A percentile compares a stretch with the other conserved stretches of the same genome.
Conservation (phyloP, 441 rosid genomes). For the Pelargonium fulgidum region DNA sequence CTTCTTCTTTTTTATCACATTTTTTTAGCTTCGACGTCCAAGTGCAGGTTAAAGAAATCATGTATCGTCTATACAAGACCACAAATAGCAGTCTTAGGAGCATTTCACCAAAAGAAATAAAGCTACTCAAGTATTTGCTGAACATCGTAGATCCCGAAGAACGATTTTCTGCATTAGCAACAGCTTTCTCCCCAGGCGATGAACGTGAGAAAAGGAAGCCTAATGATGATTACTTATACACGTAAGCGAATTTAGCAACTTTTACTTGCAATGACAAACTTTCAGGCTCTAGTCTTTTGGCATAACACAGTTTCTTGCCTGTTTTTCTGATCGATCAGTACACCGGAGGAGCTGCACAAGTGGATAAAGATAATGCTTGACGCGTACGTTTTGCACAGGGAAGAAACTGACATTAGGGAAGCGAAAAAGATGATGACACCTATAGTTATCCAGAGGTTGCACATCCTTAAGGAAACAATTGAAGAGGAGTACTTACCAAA, state of each 20-base stretch:
- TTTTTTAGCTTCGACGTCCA: slow-evolving; percentile 11
- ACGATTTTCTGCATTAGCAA: slow-evolving; percentile 84
- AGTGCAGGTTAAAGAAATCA: slow-evolving; percentile 74
- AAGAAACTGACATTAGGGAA: slow-evolving; percentile 77
- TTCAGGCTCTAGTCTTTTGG: background rate
- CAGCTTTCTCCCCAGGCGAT: slow-evolving; percentile 69
- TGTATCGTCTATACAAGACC: slow-evolving; percentile 66
- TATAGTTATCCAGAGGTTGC: slow-evolving; percentile 69
- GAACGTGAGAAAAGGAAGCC: slow-evolving; percentile 68
- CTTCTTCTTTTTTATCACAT: background rate
- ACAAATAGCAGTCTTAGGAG: slow-evolving; percentile 77
- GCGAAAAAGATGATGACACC: slow-evolving; percentile 76
- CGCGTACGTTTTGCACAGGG: slow-evolving; percentile 67
- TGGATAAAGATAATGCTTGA: slow-evolving; percentile 89
- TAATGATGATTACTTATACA: slow-evolving; percentile 45
- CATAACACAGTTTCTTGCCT: background rate
- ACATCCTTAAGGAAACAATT: slow-evolving; percentile 71
- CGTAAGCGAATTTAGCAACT: slow-evolving; percentile 38
- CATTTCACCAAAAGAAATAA: slow-evolving; percentile 81
- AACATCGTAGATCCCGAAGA: slow-evolving; percentile 89
- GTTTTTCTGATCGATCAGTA: slow-evolving; percentile 34
- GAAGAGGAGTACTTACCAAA: slow-evolving; percentile 74
- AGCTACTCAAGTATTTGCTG: slow-evolving; percentile 66
- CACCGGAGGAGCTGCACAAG: slow-evolving; percentile 85
- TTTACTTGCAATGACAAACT: background rate